A percentile compares a stretch with the other conserved stretches of the same genome.
Conservation (phyloP, 2,329 filamentous ascomycete species). For the Hyphodiscus sp. region DNA sequence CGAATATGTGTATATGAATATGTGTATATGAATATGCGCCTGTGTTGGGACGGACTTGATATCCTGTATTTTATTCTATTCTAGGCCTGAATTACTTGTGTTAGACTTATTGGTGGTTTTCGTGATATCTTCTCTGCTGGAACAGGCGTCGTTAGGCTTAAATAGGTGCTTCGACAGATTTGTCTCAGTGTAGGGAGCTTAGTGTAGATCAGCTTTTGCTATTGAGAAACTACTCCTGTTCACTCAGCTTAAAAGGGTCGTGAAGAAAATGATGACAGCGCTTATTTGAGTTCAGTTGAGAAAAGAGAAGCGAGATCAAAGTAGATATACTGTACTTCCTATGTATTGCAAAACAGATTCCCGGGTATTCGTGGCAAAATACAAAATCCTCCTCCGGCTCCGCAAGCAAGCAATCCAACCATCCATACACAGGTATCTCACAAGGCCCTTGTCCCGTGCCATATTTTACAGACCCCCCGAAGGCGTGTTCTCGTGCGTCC, state of each 20-base stretch:
- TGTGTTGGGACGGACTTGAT: too few species aligned
- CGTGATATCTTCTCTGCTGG: too few species aligned
- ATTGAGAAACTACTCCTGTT: slow-evolving; percentile 41
- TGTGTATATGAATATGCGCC: too few species aligned
- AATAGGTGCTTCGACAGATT: background rate
- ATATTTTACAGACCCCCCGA: background rate
- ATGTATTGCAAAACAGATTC: background rate
- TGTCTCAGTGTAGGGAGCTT: slow-evolving; percentile 1
- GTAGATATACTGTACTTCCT: background rate
- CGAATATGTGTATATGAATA: too few species aligned
- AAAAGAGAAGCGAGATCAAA: background rate
- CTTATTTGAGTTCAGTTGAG: too few species aligned
- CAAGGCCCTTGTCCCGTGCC: background rate
- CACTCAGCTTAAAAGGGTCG: slow-evolving; percentile 37
- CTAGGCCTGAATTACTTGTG: too few species aligned
- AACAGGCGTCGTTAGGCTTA: too few species aligned
- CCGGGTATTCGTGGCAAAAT: background rate
- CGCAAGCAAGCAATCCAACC: background rate
- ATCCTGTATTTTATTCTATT: too few species aligned
- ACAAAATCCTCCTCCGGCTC: background rate
- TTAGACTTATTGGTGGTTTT: too few species aligned
- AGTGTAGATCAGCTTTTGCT: slow-evolving; percentile 55
- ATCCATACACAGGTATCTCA: background rate
- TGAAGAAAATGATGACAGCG: too few species aligned
- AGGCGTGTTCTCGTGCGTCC: background rate